Evolutionary conservation across 768 basidiomycete species (phyloP).

Genomic region (Wakefieldia striispora): DNA sequence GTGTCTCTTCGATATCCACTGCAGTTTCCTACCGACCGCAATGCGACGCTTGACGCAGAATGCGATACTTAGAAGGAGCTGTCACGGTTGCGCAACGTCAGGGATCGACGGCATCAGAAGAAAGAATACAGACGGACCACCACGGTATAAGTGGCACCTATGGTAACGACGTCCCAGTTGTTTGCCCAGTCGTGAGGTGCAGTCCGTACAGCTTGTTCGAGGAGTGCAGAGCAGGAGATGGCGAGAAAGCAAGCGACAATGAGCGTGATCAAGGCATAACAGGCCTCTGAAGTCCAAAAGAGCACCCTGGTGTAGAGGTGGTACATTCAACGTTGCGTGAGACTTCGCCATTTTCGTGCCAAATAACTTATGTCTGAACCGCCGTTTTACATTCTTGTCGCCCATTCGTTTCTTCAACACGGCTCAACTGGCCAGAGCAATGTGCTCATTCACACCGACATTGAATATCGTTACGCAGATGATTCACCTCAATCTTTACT

Average conservation of each 20-base stretch:
- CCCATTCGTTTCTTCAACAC: constrained; percentile 47
- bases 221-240: constrained; percentile 61
- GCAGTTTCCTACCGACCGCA: constrained; percentile 60
- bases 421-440: constrained; percentile 38
- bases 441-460: constrained; percentile 54
- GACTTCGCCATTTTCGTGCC: background rate
- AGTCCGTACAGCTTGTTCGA: constrained; percentile 72
- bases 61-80: constrained; percentile 58
- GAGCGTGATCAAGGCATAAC: constrained; percentile 53
- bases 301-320: constrained; percentile 38
- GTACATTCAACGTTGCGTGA: constrained; percentile 15
- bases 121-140: constrained; percentile 49
- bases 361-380: constrained; percentile 31
- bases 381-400: constrained; percentile 70
- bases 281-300: constrained; percentile 51
- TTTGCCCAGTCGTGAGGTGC: constrained; percentile 53
- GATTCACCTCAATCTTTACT: constrained; percentile 69
- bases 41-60: constrained; percentile 70
- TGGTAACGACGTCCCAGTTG: constrained; percentile 67
- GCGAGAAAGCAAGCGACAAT: constrained; percentile 51
- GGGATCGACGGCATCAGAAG: background rate
- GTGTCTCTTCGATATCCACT: constrained; percentile 64
- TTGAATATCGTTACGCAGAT: constrained; percentile 82
- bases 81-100: constrained; percentile 1
- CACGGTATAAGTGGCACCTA: constrained; percentile 67